Conservation (phyloP, 2,329 filamentous ascomycete genomes). For the Pseudogymnoascus pannorum region DNA sequence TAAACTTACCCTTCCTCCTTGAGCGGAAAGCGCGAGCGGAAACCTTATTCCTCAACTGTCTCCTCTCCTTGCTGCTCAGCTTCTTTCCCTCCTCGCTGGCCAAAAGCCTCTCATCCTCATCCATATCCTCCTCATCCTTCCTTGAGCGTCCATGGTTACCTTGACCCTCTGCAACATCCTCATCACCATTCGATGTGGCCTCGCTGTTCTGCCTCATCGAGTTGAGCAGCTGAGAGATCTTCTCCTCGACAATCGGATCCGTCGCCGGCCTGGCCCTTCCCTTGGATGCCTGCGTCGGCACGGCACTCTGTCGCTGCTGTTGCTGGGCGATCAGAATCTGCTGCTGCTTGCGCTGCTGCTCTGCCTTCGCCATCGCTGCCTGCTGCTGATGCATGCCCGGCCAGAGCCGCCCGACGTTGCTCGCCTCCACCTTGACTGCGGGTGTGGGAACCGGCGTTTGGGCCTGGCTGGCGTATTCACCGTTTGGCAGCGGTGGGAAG, state of each 20-base stretch:
- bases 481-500: constrained; percentile 38
- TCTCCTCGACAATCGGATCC: constrained; percentile 77
- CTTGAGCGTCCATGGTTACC: constrained; percentile 59
- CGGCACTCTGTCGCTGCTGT: constrained; percentile 44
- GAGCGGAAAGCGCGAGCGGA: constrained; percentile 96
- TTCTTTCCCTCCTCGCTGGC: constrained; percentile 99
- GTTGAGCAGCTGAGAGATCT: constrained; percentile 85
- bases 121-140: constrained; percentile 98
- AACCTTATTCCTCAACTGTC: constrained; percentile 97
- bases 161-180: constrained; percentile 39
- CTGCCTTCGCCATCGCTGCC: constrained; percentile 69
- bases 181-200: constrained; percentile 37
- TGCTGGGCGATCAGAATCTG: constrained; percentile 56
- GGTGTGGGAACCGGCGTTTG: constrained; percentile 39
- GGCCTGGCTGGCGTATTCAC: constrained; percentile 34
- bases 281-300: constrained; percentile 48
- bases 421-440: constrained; percentile 42
- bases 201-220: constrained; percentile 71
- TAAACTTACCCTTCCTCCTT: constrained; percentile 81
- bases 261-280: constrained; percentile 35
- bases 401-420: constrained; percentile 67
- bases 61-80: constrained; percentile 93
- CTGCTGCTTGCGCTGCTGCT: constrained; percentile 60
- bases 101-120: constrained; percentile 87
- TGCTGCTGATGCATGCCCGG: constrained; percentile 90